Evolutionary conservation across 345 rosid species (phyloP).

Genomic region (Nasturtium officinale): DNA sequence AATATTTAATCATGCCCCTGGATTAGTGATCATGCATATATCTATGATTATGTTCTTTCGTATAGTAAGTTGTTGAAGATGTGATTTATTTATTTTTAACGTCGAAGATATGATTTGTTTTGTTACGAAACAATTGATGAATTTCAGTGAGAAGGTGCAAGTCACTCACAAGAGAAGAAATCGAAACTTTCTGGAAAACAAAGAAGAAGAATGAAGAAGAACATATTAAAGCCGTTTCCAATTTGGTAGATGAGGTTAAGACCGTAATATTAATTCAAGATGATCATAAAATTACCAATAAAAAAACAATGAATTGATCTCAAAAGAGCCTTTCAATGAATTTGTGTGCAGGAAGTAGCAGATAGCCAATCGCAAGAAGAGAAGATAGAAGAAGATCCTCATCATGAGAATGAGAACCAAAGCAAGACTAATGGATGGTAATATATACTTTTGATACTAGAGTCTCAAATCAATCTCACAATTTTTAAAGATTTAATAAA

Average conservation of each 20-base stretch:
- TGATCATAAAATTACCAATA: not conserved
- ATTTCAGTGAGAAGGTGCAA: slow-evolving; percentile 61
- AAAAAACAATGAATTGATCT: not conserved
- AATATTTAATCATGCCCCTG: not conserved
- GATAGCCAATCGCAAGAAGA: slow-evolving; percentile 17
- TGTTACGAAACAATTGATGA: not conserved
- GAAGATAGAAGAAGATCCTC: not conserved
- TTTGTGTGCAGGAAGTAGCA: slow-evolving; percentile 32
- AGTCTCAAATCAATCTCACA: not conserved
- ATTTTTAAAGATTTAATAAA: not conserved
- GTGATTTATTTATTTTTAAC: not conserved
- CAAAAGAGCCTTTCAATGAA: not conserved
- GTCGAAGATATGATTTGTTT: not conserved
- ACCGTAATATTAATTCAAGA: slow-evolving; percentile 45
- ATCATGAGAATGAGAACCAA: slow-evolving; percentile 45
- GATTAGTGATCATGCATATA: not conserved
- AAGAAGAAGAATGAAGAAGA: slow-evolving; percentile 70
- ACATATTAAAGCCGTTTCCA: slow-evolving; percentile 49
- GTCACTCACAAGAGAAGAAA: slow-evolving; percentile 74
- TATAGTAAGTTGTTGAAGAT: not conserved
- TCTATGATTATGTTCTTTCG: not conserved
- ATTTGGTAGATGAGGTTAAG: slow-evolving; percentile 43
- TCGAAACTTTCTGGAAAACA: slow-evolving; percentile 72
- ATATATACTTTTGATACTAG: not conserved
- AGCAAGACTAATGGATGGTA: slow-evolving; percentile 56